These are phyloP conservation scores for Quercus variabilis DNA, from an alignment of 306 rosid genomes.

Conservation along the genomic window DNA sequence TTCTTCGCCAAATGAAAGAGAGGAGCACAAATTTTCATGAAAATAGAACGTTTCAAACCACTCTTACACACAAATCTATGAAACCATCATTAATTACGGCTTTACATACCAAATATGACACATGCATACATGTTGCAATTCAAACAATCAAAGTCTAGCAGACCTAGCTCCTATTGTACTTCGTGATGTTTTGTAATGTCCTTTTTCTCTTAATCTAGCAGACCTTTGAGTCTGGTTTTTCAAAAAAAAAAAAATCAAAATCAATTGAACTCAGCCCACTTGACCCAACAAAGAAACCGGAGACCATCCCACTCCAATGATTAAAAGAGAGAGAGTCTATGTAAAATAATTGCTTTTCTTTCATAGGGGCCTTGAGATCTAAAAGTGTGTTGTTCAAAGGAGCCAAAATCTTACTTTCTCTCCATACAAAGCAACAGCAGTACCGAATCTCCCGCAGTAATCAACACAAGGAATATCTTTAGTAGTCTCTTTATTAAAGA, in stretches of 20 bases:
- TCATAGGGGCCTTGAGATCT: conserved; percentile 32
- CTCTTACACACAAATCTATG: too few relatives aligned
- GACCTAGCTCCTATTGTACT: too few relatives aligned
- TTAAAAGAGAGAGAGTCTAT: conserved; percentile 19
- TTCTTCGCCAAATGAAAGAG: background rate
- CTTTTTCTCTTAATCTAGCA: too few relatives aligned
- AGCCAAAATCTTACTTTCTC: conserved; percentile 56
- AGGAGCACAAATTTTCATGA: background rate
- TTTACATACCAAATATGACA: too few relatives aligned
- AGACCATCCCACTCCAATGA: conserved; percentile 22
- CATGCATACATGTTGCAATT: too few relatives aligned
- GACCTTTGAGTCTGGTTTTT: too few relatives aligned
- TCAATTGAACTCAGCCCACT: too few relatives aligned
- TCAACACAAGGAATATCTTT: conserved; percentile 38
- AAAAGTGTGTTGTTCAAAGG: conserved; percentile 28
- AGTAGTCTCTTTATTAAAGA: conserved; percentile 58
- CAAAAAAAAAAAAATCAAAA: too few relatives aligned
- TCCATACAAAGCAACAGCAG: conserved; percentile 43
- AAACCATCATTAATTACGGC: too few relatives aligned
- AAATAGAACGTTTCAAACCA: background rate
- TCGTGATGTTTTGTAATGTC: too few relatives aligned
- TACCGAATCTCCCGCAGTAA: conserved; percentile 27
- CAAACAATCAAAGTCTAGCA: too few relatives aligned
- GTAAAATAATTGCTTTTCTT: conserved; percentile 45
- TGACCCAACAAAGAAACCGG: too few relatives aligned